Conservation (phyloP, 129 eudicot genomes). For the Saposhnikovia divaricata region DNA sequence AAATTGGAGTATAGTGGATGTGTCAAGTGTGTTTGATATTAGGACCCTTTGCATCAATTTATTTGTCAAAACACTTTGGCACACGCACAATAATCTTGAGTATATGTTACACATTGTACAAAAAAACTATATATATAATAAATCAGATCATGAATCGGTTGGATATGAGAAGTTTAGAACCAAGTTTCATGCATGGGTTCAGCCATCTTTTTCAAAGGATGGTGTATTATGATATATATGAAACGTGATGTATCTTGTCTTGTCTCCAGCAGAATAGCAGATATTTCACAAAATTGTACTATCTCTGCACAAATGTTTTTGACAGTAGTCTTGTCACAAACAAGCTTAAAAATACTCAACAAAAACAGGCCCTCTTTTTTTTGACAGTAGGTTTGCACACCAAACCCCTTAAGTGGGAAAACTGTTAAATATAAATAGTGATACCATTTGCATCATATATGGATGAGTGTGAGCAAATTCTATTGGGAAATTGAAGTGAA, state of each 20-base stretch:
- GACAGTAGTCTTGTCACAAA: not conserved
- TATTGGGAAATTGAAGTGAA: too few species aligned
- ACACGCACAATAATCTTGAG: not conserved
- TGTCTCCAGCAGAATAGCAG: conserved; percentile 1
- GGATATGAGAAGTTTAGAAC: not conserved
- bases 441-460: too few species aligned
- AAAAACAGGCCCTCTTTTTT: not conserved
- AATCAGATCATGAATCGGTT: not conserved
- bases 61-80: not conserved
- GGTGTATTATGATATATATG: not conserved
- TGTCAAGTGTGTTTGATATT: not conserved
- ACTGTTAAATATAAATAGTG: too few species aligned
- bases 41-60: not conserved
- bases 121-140: not conserved
- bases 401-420: not conserved
- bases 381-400: not conserved
- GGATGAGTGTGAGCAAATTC: too few species aligned
- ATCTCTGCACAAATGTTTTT: not conserved
- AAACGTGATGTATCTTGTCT: not conserved
- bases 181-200: not conserved
- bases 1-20: too few species aligned
- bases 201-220: not conserved
- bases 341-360: not conserved
- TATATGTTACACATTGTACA: not conserved
- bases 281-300: not conserved